A percentile compares a stretch with the other conserved stretches of the same genome.
Evolutionary conservation across 2,329 filamentous ascomycete genomes (phyloP).

Genomic region (Colletotrichum chrysophilum): DNA sequence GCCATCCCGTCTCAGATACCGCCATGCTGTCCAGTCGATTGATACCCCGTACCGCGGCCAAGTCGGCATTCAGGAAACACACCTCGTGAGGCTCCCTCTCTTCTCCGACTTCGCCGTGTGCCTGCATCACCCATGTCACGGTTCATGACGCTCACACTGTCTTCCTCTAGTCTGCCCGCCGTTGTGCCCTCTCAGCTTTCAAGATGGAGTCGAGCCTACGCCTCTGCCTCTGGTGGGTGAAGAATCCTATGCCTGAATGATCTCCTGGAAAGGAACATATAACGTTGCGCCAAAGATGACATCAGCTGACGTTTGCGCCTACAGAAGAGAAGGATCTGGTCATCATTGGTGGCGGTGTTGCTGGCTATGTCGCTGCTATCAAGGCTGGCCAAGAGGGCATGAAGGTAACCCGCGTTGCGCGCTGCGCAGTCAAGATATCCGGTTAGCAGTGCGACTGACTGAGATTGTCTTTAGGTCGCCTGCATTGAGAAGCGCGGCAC

Average conservation of each 20-base stretch:
- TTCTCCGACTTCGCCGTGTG: slow-evolving; percentile 1
- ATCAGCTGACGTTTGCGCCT: slow-evolving; percentile 25
- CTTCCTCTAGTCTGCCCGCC: slow-evolving; percentile 49
- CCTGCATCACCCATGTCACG: slow-evolving; percentile 17
- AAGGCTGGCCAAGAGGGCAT: slow-evolving; percentile 97
- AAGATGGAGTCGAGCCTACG: slow-evolving; percentile 64
- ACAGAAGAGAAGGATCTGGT: slow-evolving; percentile 94
- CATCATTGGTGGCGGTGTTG: slow-evolving; percentile 97
- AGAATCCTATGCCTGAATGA: background rate
- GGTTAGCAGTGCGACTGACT: background rate
- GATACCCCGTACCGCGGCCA: slow-evolving; percentile 62
- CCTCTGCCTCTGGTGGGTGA: slow-evolving; percentile 60
- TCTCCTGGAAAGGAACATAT: background rate
- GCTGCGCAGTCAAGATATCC: background rate
- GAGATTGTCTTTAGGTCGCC: slow-evolving; percentile 69
- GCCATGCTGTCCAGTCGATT: slow-evolving; percentile 67
- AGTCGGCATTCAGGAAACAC: slow-evolving; percentile 58
- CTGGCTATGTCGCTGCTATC: slow-evolving; percentile 98
- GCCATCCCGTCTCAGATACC: slow-evolving; percentile 27
- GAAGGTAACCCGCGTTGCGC: slow-evolving; percentile 67
- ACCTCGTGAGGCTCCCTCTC: slow-evolving; percentile 51
- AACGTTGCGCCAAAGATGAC: background rate
- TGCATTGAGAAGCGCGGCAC: slow-evolving; percentile 98
- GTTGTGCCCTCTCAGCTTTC: slow-evolving; percentile 49
- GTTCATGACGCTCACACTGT: slow-evolving; percentile 12